phyloP scores from a whole-genome alignment of 164 flowering plant species.

The Berberis thunbergii region DNA sequence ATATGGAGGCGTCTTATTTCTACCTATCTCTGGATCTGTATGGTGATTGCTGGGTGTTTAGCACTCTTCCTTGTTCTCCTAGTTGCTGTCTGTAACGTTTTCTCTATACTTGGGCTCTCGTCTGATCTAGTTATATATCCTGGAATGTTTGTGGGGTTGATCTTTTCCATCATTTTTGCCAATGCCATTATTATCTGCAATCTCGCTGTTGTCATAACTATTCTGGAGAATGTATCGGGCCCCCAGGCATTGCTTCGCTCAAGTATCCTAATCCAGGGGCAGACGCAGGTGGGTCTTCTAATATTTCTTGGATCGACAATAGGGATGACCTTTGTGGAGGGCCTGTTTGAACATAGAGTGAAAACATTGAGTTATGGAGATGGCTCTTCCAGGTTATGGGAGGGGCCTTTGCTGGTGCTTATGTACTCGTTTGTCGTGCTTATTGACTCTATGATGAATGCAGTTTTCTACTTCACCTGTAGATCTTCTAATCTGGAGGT shows the following conservation, averaged over 20 bases:
- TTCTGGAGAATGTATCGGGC: constrained; percentile 86
- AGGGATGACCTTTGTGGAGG: constrained; percentile 86
- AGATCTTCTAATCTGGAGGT: constrained; percentile 48
- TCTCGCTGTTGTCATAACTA: constrained; percentile 62
- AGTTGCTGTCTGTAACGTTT: constrained; percentile 44
- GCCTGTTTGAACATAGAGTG: constrained; percentile 93
- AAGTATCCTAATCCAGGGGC: constrained; percentile 58
- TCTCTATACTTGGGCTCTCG: constrained; percentile 40
- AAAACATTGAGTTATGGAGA: constrained; percentile 96
- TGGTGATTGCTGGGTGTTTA: constrained; percentile 44
- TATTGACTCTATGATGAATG: constrained; percentile 89
- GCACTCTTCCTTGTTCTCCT: constrained; percentile 54
- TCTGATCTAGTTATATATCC: constrained; percentile 48
- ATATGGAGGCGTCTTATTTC: constrained; percentile 66
- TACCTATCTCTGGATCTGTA: constrained; percentile 67
- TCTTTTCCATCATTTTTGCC: constrained; percentile 71
- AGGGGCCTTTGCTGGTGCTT: constrained; percentile 87
- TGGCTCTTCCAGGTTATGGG: constrained; percentile 97
- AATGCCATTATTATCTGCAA: constrained; percentile 73
- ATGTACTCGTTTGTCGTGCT: constrained; percentile 91
- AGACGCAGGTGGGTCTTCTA: constrained; percentile 89
- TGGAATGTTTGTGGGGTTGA: constrained; percentile 46
- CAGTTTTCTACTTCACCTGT: constrained; percentile 93
- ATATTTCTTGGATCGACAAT: constrained; percentile 88
- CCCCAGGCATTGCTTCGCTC: constrained; percentile 74